phyloP scores from a whole-genome alignment of 805 yeast species.

The Grigorovia yakushimaensis region DNA sequence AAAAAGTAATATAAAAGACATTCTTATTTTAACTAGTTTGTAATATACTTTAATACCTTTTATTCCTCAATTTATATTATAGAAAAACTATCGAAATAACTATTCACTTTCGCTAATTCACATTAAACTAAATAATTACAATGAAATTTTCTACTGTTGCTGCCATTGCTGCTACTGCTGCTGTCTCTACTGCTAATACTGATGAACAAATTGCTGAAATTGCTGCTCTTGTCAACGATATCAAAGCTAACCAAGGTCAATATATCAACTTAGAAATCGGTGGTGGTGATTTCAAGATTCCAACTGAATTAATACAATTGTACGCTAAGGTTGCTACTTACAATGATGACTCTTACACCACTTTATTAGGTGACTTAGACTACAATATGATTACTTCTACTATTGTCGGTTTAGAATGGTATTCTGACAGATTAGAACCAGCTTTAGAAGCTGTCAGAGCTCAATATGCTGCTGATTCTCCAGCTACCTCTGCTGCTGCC shows the following conservation, averaged over 20 bases:
- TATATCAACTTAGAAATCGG: constrained; percentile 9
- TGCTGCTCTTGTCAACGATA: constrained; percentile 12
- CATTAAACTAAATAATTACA: neutral
- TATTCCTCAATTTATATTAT: neutral
- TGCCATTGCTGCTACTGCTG: constrained; percentile 4
- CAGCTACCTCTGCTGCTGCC: constrained; percentile 4
- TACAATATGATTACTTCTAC: constrained; percentile 18
- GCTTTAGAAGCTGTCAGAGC: constrained; percentile 7
- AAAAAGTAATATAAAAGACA: too few species aligned
- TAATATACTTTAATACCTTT: too few species aligned
- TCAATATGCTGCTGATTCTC: constrained; percentile 3
- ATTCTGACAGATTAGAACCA: constrained; percentile 18
- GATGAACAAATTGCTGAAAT: constrained; percentile 17
- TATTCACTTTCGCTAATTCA: neutral
- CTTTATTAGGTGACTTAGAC: constrained; percentile 23
- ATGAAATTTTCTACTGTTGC: constrained; percentile 5
- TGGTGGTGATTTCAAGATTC: constrained; percentile 15
- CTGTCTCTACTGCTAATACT: constrained; percentile 8
- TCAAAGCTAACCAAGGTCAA: constrained; percentile 7
- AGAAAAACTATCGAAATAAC: neutral
- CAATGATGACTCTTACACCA: constrained; percentile 29
- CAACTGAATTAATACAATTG: constrained; percentile 22
- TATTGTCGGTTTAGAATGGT: constrained; percentile 29
- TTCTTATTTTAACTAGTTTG: too few species aligned
- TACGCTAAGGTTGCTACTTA: constrained; percentile 24